These are phyloP conservation scores for Ceratocystis alfenasii DNA, from an alignment of 2,329 filamentous ascomycete species.

Conservation along the genomic window DNA sequence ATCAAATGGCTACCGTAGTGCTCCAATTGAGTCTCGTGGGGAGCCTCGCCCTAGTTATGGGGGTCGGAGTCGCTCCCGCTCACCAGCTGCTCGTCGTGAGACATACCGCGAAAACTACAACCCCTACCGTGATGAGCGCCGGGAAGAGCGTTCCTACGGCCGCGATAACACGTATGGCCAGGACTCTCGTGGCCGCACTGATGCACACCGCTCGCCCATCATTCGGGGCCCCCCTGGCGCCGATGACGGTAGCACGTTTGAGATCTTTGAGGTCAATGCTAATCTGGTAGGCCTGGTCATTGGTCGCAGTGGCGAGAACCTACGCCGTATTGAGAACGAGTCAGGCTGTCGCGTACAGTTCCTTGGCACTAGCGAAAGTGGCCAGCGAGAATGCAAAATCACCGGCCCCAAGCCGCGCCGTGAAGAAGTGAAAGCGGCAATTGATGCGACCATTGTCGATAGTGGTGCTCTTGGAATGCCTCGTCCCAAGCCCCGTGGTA, in stretches of 20 bases:
- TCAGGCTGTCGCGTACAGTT: slow-evolving; percentile 80
- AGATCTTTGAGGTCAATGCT: slow-evolving; percentile 78
- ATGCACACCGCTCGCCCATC: slow-evolving; percentile 61
- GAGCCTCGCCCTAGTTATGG: slow-evolving; percentile 31
- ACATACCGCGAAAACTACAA: slow-evolving; percentile 65
- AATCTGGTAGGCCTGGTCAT: slow-evolving; percentile 83
- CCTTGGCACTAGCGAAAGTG: slow-evolving; percentile 61
- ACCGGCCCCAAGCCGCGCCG: slow-evolving; percentile 60
- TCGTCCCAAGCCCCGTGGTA: slow-evolving; percentile 15
- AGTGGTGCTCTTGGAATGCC: slow-evolving; percentile 38
- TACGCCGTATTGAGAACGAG: slow-evolving; percentile 72
- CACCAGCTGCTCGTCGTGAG: slow-evolving; percentile 55
- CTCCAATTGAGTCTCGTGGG: slow-evolving; percentile 31
- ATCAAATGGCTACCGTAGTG: slow-evolving; percentile 18
- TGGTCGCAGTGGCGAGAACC: slow-evolving; percentile 77
- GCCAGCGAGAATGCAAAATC: slow-evolving; percentile 75
- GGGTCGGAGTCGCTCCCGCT: slow-evolving; percentile 56
- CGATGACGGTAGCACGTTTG: slow-evolving; percentile 51
- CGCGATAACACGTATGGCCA: slow-evolving; percentile 35
- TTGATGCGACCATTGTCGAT: slow-evolving; percentile 51
- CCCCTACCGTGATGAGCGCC: slow-evolving; percentile 75
- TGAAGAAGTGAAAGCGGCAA: slow-evolving; percentile 67
- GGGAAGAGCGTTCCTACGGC: slow-evolving; percentile 49
- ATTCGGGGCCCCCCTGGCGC: slow-evolving; percentile 39
- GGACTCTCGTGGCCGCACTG: slow-evolving; percentile 38